Evolutionary conservation across 1,284 basidiomycete species (phyloP).

Genomic region (Heterobasidion irregulare): DNA sequence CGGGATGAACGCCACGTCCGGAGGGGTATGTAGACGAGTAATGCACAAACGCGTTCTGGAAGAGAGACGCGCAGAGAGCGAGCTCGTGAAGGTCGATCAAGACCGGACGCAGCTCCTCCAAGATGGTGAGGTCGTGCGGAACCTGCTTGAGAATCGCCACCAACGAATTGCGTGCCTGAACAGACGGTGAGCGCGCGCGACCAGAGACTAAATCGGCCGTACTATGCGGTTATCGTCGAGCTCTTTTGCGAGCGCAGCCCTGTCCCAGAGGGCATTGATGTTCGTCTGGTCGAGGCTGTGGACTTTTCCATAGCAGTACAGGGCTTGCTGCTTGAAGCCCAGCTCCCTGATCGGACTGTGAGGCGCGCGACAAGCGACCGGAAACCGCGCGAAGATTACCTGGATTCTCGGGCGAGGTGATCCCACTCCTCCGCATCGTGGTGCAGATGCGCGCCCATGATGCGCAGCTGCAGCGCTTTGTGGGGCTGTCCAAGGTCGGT

Average conservation of each 20-base stretch:
- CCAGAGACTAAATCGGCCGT: constrained; percentile 9
- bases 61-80: constrained; percentile 52
- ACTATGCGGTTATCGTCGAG: constrained; percentile 66
- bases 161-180: constrained; percentile 70
- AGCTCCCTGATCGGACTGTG: constrained; percentile 38
- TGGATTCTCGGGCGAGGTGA: constrained; percentile 66
- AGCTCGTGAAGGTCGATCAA: constrained; percentile 68
- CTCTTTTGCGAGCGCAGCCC: constrained; percentile 76
- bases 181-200: neutral
- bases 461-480: constrained; percentile 76
- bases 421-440: constrained; percentile 88
- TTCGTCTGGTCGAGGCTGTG: constrained; percentile 76
- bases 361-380: neutral
- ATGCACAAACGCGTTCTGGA: constrained; percentile 52
- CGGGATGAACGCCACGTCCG: constrained; percentile 19
- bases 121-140: constrained; percentile 75
- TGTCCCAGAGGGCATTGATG: constrained; percentile 85
- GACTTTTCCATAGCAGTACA: constrained; percentile 89
- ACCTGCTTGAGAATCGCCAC: constrained; percentile 68
- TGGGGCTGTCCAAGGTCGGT: constrained; percentile 60
- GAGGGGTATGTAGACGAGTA: constrained; percentile 31
- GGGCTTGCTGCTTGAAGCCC: constrained; percentile 75
- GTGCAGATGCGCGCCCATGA: constrained; percentile 86
- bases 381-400: constrained; percentile 30
- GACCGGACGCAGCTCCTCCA: constrained; percentile 75